phyloP scores from a whole-genome alignment of 2,329 filamentous ascomycete genomes.

The Ceratocystis colombiana region DNA sequence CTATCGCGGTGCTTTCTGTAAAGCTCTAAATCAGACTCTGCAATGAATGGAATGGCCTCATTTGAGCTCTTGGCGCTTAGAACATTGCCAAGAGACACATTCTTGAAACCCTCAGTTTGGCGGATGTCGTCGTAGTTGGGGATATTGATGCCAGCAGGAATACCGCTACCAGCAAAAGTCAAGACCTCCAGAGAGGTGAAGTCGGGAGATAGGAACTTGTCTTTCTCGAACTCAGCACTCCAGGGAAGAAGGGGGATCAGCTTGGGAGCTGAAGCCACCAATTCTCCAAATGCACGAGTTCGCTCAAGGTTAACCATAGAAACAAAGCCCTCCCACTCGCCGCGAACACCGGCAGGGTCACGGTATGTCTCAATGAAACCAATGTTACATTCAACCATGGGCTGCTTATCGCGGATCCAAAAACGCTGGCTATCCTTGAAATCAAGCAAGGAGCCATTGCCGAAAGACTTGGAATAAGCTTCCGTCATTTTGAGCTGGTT shows the following conservation, averaged over 20 bases:
- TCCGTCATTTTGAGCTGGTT: constrained; percentile 63
- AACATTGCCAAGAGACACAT: constrained; percentile 87
- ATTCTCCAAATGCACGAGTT: constrained; percentile 73
- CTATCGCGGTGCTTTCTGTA: constrained; percentile 76
- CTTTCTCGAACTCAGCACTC: constrained; percentile 83
- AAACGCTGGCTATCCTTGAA: constrained; percentile 72
- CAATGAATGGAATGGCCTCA: constrained; percentile 86
- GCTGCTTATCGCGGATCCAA: constrained; percentile 77
- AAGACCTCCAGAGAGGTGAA: constrained; percentile 92
- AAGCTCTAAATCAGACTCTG: constrained; percentile 62
- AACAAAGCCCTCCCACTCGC: constrained; percentile 79
- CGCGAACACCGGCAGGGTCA: constrained; percentile 69
- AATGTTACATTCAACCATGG: constrained; percentile 68
- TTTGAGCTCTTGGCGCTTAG: constrained; percentile 83
- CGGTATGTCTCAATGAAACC: constrained; percentile 81
- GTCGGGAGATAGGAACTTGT: constrained; percentile 88
- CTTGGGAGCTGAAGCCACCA: constrained; percentile 68
- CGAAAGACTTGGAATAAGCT: constrained; percentile 66
- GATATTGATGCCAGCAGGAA: constrained; percentile 59
- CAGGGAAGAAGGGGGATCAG: constrained; percentile 88
- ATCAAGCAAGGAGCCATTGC: constrained; percentile 60
- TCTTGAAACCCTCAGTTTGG: constrained; percentile 81
- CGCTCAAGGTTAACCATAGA: constrained; percentile 54
- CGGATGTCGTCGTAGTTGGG: constrained; percentile 68
- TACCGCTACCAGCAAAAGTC: constrained; percentile 58